Percentiles rank a stretch among this genome's conserved stretches.
These are phyloP conservation scores for Candida lessepsii DNA, from an alignment of 805 yeast genomes.

Conservation along the genomic window DNA sequence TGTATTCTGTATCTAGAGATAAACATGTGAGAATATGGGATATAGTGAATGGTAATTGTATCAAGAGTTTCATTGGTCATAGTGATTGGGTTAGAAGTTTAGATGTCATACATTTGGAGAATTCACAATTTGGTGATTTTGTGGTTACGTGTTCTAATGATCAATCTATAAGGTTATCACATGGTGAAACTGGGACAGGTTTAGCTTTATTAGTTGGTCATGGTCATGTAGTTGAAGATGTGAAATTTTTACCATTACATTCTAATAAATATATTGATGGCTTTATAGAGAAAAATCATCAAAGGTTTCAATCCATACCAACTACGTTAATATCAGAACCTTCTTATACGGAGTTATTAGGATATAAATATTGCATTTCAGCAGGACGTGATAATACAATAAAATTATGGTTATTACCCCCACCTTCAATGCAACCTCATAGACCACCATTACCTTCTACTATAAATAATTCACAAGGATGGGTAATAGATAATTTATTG, in stretches of 20 bases:
- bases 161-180: conserved; percentile 67
- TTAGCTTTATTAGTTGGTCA: conserved; percentile 71
- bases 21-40: conserved; percentile 65
- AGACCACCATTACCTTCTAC: conserved; percentile 54
- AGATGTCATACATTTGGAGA: conserved; percentile 34
- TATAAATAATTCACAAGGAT: conserved; percentile 56
- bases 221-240: conserved; percentile 77
- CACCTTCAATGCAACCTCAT: conserved; percentile 57
- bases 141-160: conserved; percentile 77
- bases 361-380: conserved; percentile 70
- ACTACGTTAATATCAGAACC: conserved; percentile 27
- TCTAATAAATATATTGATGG: conserved; percentile 51
- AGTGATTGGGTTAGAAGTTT: conserved; percentile 83
- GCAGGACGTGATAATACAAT: conserved; percentile 78
- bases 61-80: conserved; percentile 70
- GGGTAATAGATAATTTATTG: conserved; percentile 50
- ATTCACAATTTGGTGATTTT: conserved; percentile 46
- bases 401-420: conserved; percentile 74
- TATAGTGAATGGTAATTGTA: conserved; percentile 62
- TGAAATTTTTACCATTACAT: conserved; percentile 58
- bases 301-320: conserved; percentile 33
- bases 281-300: conserved; percentile 31
- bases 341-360: conserved; percentile 35
- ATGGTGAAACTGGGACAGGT: conserved; percentile 65
- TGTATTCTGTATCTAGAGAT: conserved; percentile 67